Evolutionary conservation across 805 yeast genomes (phyloP), one percentile per base, ranked within the genome.

Genomic region (Lachancea sp.): DNA sequence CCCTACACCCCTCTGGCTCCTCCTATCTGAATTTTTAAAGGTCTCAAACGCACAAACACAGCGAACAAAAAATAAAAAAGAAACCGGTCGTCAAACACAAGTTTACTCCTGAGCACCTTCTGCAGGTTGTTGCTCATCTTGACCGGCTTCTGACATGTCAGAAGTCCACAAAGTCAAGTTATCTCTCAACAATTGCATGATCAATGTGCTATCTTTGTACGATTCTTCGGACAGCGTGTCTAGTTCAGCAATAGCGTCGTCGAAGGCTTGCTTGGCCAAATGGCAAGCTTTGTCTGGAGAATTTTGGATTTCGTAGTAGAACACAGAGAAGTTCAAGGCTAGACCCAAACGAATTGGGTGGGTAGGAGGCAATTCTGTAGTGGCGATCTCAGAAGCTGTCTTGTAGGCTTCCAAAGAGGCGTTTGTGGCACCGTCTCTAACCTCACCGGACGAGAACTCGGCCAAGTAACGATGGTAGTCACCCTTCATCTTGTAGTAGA

Each of bases 251-350:
- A 91, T 95, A 54, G 99, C 99, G 66, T 91, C 98, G 71, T 91
- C 99, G 60, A 93, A 91, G 33, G 99, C 98, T 74, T 91, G 96
- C 73, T 91, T 93, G 63, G 99, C 99, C 69, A 91, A 81, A 69
- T 90, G 95, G 71, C 99, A 91, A 59, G 99, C 99, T 71, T 95
- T 87, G 69, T 91, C 97, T 61, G 99, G 98, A 49, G 96, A 86
- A 73, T 91, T 90, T 72, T 90, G 85, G 65, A 93, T 95, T 77
- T 91, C 99, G 68, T 91, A 91, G 80, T 91, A 93, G 75, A 91
- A 91, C 50, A 91, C 99, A 45, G 96, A 88, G 77, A 93, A 91
- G 74, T 91, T 91, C 70, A 91, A 81, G 52, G 99, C 99, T 70
- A 91, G 81, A 60, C 99, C 99, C 66, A 91, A 78, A 73, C 99